phyloP scores from a whole-genome alignment of 2,329 filamentous ascomycete species.

The Aspergillus caelatus region DNA sequence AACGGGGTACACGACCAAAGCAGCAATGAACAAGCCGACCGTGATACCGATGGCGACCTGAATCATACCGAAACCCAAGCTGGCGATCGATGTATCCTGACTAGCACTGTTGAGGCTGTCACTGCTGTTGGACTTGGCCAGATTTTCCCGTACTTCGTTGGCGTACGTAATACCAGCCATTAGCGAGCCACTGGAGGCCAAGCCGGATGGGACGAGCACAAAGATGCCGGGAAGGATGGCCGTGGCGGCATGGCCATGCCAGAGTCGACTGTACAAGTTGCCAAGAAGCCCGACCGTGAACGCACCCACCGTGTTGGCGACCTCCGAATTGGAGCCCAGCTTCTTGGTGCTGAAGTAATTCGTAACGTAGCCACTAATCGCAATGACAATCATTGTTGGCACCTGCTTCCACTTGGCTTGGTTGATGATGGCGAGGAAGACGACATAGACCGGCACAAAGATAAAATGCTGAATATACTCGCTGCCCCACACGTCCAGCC shows the following conservation, averaged over 20 bases:
- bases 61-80: constrained; percentile 45
- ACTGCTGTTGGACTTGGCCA: constrained; percentile 11
- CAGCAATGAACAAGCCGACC: constrained; percentile 44
- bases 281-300: constrained; percentile 74
- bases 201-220: constrained; percentile 61
- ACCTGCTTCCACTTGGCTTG: constrained; percentile 78
- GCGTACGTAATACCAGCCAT: constrained; percentile 58
- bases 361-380: constrained; percentile 71
- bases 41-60: constrained; percentile 46
- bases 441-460: constrained; percentile 72
- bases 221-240: constrained; percentile 87
- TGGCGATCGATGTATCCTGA: constrained; percentile 27
- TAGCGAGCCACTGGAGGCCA: constrained; percentile 59
- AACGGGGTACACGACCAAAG: constrained; percentile 43
- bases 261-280: constrained; percentile 71
- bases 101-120: constrained; percentile 9
- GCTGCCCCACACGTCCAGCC: constrained; percentile 34
- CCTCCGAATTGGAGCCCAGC: constrained; percentile 71
- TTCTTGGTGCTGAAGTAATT: constrained; percentile 72
- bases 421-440: constrained; percentile 76
- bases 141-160: constrained; percentile 50
- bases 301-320: constrained; percentile 76
- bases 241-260: constrained; percentile 78
- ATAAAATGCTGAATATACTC: constrained; percentile 59
- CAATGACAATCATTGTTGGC: constrained; percentile 73